phyloP scores from a whole-genome alignment of 345 rosid genomes.

The Citrus maxima region DNA sequence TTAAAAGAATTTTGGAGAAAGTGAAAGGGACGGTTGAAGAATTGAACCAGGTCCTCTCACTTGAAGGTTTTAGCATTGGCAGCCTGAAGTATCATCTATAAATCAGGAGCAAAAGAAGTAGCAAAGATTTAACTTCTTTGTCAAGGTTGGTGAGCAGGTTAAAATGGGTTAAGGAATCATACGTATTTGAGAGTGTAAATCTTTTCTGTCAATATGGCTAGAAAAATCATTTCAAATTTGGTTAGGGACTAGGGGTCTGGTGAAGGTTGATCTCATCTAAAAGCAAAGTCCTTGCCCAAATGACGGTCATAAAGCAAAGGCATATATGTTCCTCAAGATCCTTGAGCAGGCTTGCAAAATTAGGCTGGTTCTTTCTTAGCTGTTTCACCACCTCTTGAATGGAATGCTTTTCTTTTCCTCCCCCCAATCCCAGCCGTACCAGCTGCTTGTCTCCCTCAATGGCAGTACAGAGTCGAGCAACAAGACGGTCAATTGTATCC shows the following conservation, averaged over 20 bases:
- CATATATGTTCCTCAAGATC: conserved; percentile 67
- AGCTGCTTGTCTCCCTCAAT: conserved; percentile 49
- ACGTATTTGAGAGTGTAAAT: not conserved
- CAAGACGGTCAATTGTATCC: conserved; percentile 58
- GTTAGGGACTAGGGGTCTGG: conserved; percentile 17
- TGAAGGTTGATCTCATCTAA: conserved; percentile 40
- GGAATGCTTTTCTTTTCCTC: conserved; percentile 45
- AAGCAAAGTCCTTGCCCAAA: conserved; percentile 52
- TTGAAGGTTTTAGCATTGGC: too few species aligned
- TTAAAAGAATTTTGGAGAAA: not conserved
- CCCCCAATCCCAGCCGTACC: conserved; percentile 50
- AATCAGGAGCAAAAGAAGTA: not conserved
- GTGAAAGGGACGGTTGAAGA: not conserved
- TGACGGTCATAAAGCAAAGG: conserved; percentile 57
- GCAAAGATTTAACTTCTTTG: not conserved
- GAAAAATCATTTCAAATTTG: not conserved
- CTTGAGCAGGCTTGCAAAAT: conserved; percentile 37
- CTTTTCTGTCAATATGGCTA: not conserved
- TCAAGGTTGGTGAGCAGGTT: not conserved
- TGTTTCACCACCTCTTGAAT: conserved; percentile 48
- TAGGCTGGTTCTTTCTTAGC: conserved; percentile 43
- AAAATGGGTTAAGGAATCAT: not conserved
- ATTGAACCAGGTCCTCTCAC: not conserved
- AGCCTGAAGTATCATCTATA: not conserved
- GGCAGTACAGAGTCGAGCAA: conserved; percentile 39